Evolutionary conservation across 345 rosid genomes (phyloP).

Genomic region (Gossypium arboreum): DNA sequence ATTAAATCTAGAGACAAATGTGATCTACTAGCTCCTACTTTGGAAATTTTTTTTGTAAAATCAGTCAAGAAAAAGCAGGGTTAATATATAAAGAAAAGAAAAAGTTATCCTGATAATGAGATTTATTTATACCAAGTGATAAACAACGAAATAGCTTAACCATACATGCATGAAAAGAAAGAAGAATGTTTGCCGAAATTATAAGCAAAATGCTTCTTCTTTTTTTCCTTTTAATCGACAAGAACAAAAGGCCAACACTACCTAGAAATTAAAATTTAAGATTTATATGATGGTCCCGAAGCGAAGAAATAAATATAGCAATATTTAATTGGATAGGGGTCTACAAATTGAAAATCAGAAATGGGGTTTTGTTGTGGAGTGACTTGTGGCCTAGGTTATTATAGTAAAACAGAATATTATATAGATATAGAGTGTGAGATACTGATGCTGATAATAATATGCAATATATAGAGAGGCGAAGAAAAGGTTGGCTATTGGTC

Average conservation of each 20-base stretch:
- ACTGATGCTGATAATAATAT: background rate
- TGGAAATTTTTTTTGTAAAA: no score
- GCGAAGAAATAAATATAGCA: background rate
- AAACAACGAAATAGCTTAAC: background rate
- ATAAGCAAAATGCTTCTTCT: no score
- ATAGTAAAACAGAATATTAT: slow-evolving; percentile 22
- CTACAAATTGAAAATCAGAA: slow-evolving; percentile 8
- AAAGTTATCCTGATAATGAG: background rate
- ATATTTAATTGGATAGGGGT: background rate
- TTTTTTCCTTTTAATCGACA: no score
- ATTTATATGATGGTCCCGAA: background rate
- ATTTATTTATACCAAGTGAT: background rate
- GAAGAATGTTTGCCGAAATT: no score
- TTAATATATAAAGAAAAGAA: background rate
- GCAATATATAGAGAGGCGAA: background rate
- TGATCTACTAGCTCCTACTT: no score
- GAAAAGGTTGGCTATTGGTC: background rate
- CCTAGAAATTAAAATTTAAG: background rate
- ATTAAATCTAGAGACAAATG: no score
- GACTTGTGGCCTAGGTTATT: slow-evolving; percentile 18
- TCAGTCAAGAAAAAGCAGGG: no score
- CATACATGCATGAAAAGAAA: no score
- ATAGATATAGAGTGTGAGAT: background rate
- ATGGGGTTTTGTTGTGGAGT: slow-evolving; percentile 24
- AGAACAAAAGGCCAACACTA: no score